Base-by-base conservation (phyloP, 768 basidiomycete genomes). In the Phlebiopsis gigantea region DNA sequence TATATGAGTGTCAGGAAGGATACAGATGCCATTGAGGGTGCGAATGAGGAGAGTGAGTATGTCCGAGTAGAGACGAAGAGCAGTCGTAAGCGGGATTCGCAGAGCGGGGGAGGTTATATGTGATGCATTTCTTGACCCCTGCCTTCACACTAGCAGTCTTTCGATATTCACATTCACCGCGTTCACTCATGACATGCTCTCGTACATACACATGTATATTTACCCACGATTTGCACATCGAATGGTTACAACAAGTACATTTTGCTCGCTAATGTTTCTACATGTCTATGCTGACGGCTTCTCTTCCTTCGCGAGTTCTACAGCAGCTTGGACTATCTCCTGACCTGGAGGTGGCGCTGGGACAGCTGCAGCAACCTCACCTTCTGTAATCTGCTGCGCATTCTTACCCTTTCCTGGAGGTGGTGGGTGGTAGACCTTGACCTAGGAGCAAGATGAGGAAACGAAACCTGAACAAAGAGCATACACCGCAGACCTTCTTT, bases 361-460 rank as follows among this genome's bases (percentile, higher is more conserved):
- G 1, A 48, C 57, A 10, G 34, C 25, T 1, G 52, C 66, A 28
- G 51, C 59, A 9, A 57, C 59, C 10, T 63, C 59, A 31, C 57
- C 61, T 9, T 55, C 58, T 2, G 65, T 59, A 2, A 69, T 62
- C 31, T 69, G 69, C 10, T 67, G 66, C 5, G 73, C 75, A 47
- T 82, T 83, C 70, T 78, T 88, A 42, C 87, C 89, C 62, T 84
- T 91, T 1, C 88, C 88, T 0, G 88, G 88, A 1, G 89, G 90
- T 7, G 88, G 90, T 3, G 90, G 90, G 64, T 87, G 86, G 74
- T 90, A 92, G 7, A 85, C 84, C 69, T 90, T 90, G 55, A 84
- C 85, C 88, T 90, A 57, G 17, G 47, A 30, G 3, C 1, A 50
- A 12, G 24, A 31, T 19, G 14, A 26, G 9, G 12, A 8, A 21